A percentile compares a stretch with the other conserved stretches of the same genome.
These are phyloP conservation scores for Fusarium sp. DNA, from an alignment of 2,329 filamentous ascomycete genomes.

Conservation along the genomic window DNA sequence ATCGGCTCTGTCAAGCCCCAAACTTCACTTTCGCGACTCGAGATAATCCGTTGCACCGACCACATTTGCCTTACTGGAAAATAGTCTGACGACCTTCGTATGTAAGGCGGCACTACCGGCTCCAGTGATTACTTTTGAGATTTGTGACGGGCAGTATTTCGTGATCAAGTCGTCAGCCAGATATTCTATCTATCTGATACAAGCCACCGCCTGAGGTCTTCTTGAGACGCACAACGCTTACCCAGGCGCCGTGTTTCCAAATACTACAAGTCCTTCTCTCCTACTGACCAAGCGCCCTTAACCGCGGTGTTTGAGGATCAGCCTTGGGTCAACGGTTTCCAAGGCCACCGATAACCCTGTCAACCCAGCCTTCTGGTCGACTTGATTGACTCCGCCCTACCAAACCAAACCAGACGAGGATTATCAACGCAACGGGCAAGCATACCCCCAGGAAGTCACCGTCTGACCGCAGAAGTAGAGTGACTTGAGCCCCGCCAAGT, in stretches of 20 bases:
- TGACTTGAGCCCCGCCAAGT: slow-evolving; percentile 51
- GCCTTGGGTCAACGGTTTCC: slow-evolving; percentile 28
- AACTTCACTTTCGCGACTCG: slow-evolving; percentile 15
- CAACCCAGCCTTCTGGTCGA: slow-evolving; percentile 42
- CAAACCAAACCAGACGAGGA: slow-evolving; percentile 50
- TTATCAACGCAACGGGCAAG: slow-evolving; percentile 48
- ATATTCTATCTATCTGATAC: slow-evolving; percentile 40
- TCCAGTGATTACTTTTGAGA: slow-evolving; percentile 24
- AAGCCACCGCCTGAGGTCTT: slow-evolving; percentile 29
- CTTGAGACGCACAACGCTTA: slow-evolving; percentile 31
- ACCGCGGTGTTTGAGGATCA: slow-evolving; percentile 25
- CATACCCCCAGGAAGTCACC: slow-evolving; percentile 49
- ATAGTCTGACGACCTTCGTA: slow-evolving; percentile 37
- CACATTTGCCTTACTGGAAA: slow-evolving; percentile 26
- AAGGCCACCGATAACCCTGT: slow-evolving; percentile 46
- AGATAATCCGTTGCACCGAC: slow-evolving; percentile 21
- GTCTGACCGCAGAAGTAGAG: slow-evolving; percentile 55
- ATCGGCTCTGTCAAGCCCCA: slow-evolving; percentile 10
- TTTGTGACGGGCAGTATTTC: slow-evolving; percentile 17
- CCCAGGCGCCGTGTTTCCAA: slow-evolving; percentile 29
- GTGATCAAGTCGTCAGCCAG: slow-evolving; percentile 27
- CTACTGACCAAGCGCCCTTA: slow-evolving; percentile 28
- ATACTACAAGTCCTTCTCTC: slow-evolving; percentile 5
- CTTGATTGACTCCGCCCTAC: slow-evolving; percentile 48
- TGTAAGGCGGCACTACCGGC: slow-evolving; percentile 34